A percentile compares a stretch with the other conserved stretches of the same genome.
Conservation (phyloP, 2,329 filamentous ascomycete genomes). For the Acephala macrosclerotiorum region DNA sequence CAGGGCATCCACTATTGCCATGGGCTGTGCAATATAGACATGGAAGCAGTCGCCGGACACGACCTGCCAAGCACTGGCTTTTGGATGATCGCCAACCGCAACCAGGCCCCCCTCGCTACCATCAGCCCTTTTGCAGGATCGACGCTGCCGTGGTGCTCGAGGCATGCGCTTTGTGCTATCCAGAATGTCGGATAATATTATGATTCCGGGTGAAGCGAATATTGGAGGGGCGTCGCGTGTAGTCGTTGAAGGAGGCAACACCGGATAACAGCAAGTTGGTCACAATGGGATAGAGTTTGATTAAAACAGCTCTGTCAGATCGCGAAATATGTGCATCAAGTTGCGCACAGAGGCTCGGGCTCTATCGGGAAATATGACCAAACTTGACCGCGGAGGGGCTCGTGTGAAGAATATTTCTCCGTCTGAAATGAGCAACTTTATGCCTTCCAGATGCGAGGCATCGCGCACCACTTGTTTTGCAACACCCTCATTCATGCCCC, state of each 20-base stretch:
- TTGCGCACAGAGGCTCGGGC: slow-evolving; percentile 32
- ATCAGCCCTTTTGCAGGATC: slow-evolving; percentile 27
- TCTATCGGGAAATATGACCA: slow-evolving; percentile 27
- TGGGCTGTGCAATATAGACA: slow-evolving; percentile 21
- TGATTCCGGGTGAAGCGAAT: slow-evolving; percentile 17
- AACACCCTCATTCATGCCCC: slow-evolving; percentile 18
- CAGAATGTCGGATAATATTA: slow-evolving; percentile 34
- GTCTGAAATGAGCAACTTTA: slow-evolving; percentile 37
- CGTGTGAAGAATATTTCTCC: slow-evolving; percentile 39
- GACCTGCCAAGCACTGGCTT: not conserved
- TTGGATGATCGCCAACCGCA: slow-evolving; percentile 33
- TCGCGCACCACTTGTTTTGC: slow-evolving; percentile 14
- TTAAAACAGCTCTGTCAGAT: slow-evolving; percentile 16
- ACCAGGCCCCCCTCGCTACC: slow-evolving; percentile 32
- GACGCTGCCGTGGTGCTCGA: slow-evolving; percentile 26
- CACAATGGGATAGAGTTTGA: slow-evolving; percentile 25
- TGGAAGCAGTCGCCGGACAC: slow-evolving; percentile 2
- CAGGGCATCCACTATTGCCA: slow-evolving; percentile 29
- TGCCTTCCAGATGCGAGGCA: slow-evolving; percentile 28
- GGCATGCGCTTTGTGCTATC: slow-evolving; percentile 31
- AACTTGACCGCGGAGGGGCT: slow-evolving; percentile 29
- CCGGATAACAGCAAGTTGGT: not conserved
- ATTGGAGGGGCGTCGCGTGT: slow-evolving; percentile 14
- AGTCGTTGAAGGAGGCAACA: not conserved
- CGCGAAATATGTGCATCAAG: slow-evolving; percentile 29